Evolutionary conservation across 257 asterid species (phyloP), one percentile per base, ranked within the genome.

Genomic region (Mentha longifolia): DNA sequence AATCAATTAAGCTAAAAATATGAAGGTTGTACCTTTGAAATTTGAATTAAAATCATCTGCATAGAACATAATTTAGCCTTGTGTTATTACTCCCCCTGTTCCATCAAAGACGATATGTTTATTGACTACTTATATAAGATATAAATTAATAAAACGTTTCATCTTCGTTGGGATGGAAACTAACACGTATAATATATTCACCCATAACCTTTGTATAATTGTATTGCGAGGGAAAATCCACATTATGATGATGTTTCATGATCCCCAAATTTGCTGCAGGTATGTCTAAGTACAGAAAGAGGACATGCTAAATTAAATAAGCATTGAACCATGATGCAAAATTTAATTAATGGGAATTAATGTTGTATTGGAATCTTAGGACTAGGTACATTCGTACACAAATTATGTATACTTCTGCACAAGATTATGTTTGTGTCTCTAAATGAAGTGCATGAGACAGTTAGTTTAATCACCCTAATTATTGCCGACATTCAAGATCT

Each of bases 401-500:
- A 22, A 16, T n/a, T 16, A 62, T 7, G 7, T 60, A 66, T 11
- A 49, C 45, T 67, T 69, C 61, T 64, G 69, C 71, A 43, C 39
- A 72, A 51, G 85, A 76, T 86, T 57, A 67, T 77, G 83, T 22
- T 77, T 62, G 88, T 81, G 88, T 81, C 80, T 57, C 76, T 61
- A 67, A 67, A 71, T 61, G 46, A 49, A 6, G 37, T 65, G 52
- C 22, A n/a, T n/a, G 66, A 79, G 79, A 76, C 88, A 76, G n/a
- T n/a, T n/a, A n/a, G n/a, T 0, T 3, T 47, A 35, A 76, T 64
- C 80, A 76, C 84, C 81, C 45, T 67, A 75, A 78, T 76, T 63
- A 67, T 79, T 74, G 85, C 92, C 83, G 87, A 82, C 92, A 80
- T 69, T 61, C 63, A 75, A 73, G 76, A 81, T 81, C 73, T 71